phyloP scores from a whole-genome alignment of 352 stramenopile species.

The Pythium guiyangense region DNA sequence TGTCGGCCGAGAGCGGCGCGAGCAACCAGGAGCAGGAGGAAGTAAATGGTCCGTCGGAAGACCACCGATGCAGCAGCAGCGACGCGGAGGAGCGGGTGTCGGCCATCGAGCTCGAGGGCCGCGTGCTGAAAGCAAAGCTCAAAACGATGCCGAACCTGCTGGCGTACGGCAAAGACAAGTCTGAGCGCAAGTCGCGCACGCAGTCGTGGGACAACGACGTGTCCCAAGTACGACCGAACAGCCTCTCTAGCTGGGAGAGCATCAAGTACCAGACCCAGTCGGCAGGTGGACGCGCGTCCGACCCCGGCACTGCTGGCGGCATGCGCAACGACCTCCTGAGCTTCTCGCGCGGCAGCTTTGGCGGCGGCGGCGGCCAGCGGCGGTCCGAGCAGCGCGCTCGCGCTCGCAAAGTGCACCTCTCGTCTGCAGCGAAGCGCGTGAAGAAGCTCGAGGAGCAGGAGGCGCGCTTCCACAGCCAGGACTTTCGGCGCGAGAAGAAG shows the following conservation, averaged over 20 bases:
- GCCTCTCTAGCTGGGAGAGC: conserved; percentile 46
- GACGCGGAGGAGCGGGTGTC: conserved; percentile 10
- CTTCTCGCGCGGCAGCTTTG: conserved; percentile 51
- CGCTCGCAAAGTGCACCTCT: conserved; percentile 62
- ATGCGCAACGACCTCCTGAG: conserved; percentile 66
- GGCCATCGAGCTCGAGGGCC: conserved; percentile 21
- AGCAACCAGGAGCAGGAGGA: conserved; percentile 11
- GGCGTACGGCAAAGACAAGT: conserved; percentile 36
- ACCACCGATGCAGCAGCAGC: conserved; percentile 1
- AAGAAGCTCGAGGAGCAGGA: conserved; percentile 83
- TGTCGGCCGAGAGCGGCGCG: conserved; percentile 13
- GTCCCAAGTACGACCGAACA: conserved; percentile 15
- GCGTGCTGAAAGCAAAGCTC: conserved; percentile 30
- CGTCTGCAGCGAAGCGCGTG: conserved; percentile 75
- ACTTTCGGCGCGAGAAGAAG: conserved; percentile 31
- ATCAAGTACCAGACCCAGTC: conserved; percentile 40
- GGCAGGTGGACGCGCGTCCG: conserved; percentile 48
- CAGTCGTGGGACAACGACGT: conserved; percentile 59
- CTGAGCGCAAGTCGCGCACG: conserved; percentile 23
- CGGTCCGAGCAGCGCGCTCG: conserved; percentile 47
- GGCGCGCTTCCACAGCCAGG: conserved; percentile 47
- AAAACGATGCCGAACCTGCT: conserved; percentile 53
- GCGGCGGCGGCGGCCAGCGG: conserved; percentile 20
- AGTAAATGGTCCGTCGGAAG: conserved; percentile 14
- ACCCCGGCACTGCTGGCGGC: conserved; percentile 35